Conservation (phyloP, 2,329 filamentous ascomycete species). For the Lasiodiplodia gonubiensis region DNA sequence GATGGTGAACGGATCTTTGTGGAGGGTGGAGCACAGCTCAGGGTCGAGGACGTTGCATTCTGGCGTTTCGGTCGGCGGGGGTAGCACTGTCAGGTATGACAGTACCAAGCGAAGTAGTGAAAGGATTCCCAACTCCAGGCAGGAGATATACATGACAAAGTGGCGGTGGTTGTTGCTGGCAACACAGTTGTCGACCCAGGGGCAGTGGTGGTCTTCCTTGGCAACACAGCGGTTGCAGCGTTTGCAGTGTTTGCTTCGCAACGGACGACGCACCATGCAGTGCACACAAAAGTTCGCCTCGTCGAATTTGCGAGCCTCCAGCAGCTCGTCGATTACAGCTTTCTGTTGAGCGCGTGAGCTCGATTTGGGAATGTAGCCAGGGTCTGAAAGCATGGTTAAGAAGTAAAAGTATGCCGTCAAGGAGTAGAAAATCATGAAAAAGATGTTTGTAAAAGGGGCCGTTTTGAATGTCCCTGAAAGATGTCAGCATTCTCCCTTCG, state of each 20-base stretch:
- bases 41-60: conserved; percentile 76
- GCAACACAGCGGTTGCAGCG: conserved; percentile 91
- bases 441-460: conserved; percentile 77
- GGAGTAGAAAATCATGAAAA: conserved; percentile 68
- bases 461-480: conserved; percentile 65
- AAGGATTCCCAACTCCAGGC: conserved; percentile 75
- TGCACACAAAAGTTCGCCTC: conserved; percentile 91
- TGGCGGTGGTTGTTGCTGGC: conserved; percentile 95
- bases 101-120: conserved; percentile 74
- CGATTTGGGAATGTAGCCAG: conserved; percentile 90
- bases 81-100: conserved; percentile 62
- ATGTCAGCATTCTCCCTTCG: conserved; percentile 39
- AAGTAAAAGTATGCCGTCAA: conserved; percentile 86
- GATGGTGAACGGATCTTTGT: conserved; percentile 83
- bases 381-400: conserved; percentile 84
- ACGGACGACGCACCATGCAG: conserved; percentile 91
- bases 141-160: conserved; percentile 88
- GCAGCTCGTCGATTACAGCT: conserved; percentile 83
- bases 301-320: conserved; percentile 87
- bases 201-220: conserved; percentile 97
- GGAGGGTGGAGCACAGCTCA: conserved; percentile 74
- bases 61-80: conserved; percentile 17
- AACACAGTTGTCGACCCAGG: conserved; percentile 97
- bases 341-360: conserved; percentile 89
- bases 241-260: conserved; percentile 95